Conservation (phyloP, 2,329 filamentous ascomycete genomes). For the Onygenales sp. region DNA sequence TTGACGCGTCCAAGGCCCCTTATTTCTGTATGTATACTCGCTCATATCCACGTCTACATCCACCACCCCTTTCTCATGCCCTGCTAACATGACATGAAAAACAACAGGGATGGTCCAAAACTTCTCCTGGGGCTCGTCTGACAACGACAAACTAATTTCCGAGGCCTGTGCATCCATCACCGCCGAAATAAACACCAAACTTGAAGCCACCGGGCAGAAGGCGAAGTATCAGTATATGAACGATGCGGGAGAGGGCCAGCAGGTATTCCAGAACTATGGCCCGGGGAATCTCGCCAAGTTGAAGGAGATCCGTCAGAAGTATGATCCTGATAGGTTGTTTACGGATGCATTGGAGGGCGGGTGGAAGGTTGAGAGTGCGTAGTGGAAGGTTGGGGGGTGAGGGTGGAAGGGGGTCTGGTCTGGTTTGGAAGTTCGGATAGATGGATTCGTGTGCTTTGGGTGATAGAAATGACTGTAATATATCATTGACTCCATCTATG, state of each 20-base stretch:
- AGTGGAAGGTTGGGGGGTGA: background rate
- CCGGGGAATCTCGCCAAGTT: conserved; percentile 21
- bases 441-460: no score
- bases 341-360: conserved; percentile 26
- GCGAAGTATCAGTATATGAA: background rate
- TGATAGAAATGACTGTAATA: no score
- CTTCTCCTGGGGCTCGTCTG: conserved; percentile 2
- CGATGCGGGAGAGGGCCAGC: background rate
- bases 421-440: no score
- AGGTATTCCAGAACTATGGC: conserved; percentile 19
- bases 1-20: background rate
- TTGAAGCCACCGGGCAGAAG: background rate
- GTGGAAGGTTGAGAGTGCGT: conserved; percentile 5
- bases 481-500: no score
- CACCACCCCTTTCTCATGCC: background rate
- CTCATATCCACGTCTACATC: background rate
- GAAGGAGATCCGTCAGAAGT: conserved; percentile 21
- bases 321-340: conserved; percentile 30
- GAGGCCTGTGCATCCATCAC: background rate
- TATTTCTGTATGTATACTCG: conserved; percentile 1
- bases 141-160: background rate
- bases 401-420: no score
- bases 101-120: background rate
- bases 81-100: background rate
- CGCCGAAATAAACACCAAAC: background rate